Evolutionary conservation across 352 stramenopile species (phyloP), one percentile per base, ranked within the genome.

Genomic region (Phytophthora podocarpi): DNA sequence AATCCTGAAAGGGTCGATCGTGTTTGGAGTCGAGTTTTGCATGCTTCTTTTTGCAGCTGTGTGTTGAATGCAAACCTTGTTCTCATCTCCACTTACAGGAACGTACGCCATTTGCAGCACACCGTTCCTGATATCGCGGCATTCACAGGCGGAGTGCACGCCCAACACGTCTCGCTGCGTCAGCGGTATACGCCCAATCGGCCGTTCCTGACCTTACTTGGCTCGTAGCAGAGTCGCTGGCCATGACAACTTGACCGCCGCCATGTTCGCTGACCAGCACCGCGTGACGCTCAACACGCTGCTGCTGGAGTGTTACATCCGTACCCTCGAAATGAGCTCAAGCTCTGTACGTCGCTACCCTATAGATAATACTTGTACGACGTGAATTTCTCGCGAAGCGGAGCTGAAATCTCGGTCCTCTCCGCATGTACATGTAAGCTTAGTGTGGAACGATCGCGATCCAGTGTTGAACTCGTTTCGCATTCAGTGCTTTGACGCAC

Each of bases 141-240:
- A 46, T 63, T 11, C 50, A 47, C 59, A 50, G 36, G 36, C 55
- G 37, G 15, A n/a, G 15, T 28, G 18, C 21, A 36, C 15, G 31
- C n/a, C 21, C 35, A 56, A 54, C 55, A 70, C 55, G 55, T 66
- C 41, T 34, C 37, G 23, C 55, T 43, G 35, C 55, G 62, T 70
- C 55, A 66, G 47, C 27, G 35, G 20, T 23, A 36, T 21, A 48
- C 23, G 8, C 31, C 62, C 62, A 70, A 66, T 70, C 53, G 47
- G 26, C 32, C 28, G 15, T 13, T 37, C 20, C 18, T 48, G 54
- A 36, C 43, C 59, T 52, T 67, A 57, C 24, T 64, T 15, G 35
- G 5, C 28, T 53, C 16, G 23, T 24, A n/a, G 18, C 39, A 41
- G 35, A 34, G 32, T 4, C 5, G 20, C 12, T 24, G 31, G n/a